Evolutionary conservation across 2,329 filamentous ascomycete species (phyloP).

Genomic region (Graphilbum fragrans): DNA sequence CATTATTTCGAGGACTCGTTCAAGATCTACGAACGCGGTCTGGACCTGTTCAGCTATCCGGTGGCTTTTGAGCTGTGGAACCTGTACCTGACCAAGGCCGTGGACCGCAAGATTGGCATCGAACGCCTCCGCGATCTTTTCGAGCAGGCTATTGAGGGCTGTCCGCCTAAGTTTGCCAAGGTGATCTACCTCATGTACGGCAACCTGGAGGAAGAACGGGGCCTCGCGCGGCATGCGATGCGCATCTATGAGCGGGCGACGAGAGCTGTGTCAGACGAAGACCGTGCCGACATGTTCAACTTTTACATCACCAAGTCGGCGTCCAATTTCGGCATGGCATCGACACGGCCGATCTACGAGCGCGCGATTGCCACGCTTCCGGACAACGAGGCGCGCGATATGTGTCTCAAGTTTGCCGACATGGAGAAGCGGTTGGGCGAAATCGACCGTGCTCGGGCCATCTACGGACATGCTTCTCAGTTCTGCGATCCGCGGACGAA

Average conservation of each 20-base stretch:
- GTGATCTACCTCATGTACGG: conserved; percentile 97
- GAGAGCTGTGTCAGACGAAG: conserved; percentile 85
- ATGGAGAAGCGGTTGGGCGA: conserved; percentile 44
- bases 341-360: conserved; percentile 91
- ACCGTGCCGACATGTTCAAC: conserved; percentile 95
- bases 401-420: conserved; percentile 95
- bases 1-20: conserved; percentile 96
- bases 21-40: conserved; percentile 90
- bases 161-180: conserved; percentile 92
- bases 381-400: conserved; percentile 84
- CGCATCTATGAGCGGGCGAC: conserved; percentile 97
- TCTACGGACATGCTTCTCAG: conserved; percentile 92
- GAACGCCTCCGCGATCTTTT: conserved; percentile 90
- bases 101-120: conserved; percentile 91
- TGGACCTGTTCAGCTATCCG: conserved; percentile 97
- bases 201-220: conserved; percentile 89
- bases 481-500: conserved; percentile 93
- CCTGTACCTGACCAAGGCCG: conserved; percentile 90
- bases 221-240: conserved; percentile 92
- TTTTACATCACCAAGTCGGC: conserved; percentile 89
- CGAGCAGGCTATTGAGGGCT: conserved; percentile 91
- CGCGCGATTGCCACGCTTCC: conserved; percentile 88
- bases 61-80: conserved; percentile 99
- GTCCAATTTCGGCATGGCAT: conserved; percentile 93
- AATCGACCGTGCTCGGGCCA: conserved; percentile 83